phyloP scores from a whole-genome alignment of 768 basidiomycete species.

The Naganishia onofrii region DNA sequence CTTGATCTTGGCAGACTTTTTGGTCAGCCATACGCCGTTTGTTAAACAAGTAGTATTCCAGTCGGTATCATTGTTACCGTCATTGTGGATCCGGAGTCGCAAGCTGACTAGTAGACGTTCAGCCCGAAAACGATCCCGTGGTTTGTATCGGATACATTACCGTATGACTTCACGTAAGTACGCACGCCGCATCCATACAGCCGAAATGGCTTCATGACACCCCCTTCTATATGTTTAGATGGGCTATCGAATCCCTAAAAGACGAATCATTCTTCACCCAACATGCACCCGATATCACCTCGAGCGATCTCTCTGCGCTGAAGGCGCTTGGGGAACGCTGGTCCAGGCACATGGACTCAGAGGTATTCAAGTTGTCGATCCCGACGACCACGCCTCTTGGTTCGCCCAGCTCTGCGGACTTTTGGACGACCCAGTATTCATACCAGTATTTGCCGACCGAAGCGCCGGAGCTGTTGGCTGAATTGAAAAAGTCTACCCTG shows the following conservation, averaged over 20 bases:
- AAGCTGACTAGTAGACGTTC: neutral
- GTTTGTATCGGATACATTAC: slow-evolving; percentile 95
- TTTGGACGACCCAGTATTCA: slow-evolving; percentile 51
- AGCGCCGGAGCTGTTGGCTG: slow-evolving; percentile 57
- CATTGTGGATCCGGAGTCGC: neutral
- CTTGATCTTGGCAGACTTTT: slow-evolving; percentile 72
- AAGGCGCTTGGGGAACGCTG: slow-evolving; percentile 67
- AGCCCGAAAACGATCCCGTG: slow-evolving; percentile 94
- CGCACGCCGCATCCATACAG: slow-evolving; percentile 37
- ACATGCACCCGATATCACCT: slow-evolving; percentile 43
- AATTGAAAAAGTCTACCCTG: slow-evolving; percentile 42
- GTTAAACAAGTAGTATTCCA: slow-evolving; percentile 83
- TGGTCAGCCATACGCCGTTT: slow-evolving; percentile 83
- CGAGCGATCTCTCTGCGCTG: slow-evolving; percentile 53
- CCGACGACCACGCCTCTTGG: slow-evolving; percentile 63
- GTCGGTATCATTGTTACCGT: slow-evolving; percentile 56
- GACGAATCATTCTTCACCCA: slow-evolving; percentile 61
- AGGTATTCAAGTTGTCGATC: slow-evolving; percentile 71
- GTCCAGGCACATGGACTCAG: slow-evolving; percentile 67
- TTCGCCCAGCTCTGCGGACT: slow-evolving; percentile 53
- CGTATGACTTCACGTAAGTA: slow-evolving; percentile 67
- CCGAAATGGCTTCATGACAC: neutral
- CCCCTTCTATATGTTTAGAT: slow-evolving; percentile 33
- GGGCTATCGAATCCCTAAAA: slow-evolving; percentile 58
- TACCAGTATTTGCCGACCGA: slow-evolving; percentile 48